A percentile compares a stretch with the other conserved stretches of the same genome.
Conservation (phyloP, 2,329 filamentous ascomycete species). For the Clarireedia hainanense region DNA sequence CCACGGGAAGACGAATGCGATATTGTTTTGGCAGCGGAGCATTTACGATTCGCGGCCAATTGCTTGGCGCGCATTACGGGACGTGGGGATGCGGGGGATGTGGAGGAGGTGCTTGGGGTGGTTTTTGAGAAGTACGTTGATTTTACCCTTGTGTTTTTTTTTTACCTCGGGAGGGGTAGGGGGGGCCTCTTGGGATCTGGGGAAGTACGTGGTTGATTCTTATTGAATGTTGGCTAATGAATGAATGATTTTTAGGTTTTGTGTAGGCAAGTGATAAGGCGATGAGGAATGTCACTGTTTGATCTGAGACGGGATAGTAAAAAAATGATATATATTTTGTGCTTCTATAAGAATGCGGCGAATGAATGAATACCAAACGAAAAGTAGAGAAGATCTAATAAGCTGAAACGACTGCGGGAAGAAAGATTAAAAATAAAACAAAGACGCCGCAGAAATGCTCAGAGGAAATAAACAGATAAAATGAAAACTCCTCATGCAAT, state of each 20-base stretch:
- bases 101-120: conserved; percentile 91
- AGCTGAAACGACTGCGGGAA: neutral
- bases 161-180: neutral
- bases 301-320: no score
- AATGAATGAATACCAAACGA: neutral
- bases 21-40: conserved; percentile 84
- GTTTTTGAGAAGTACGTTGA: conserved; percentile 81
- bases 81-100: conserved; percentile 74
- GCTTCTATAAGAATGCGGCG: no score
- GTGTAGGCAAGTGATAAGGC: conserved; percentile 24
- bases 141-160: neutral
- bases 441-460: neutral
- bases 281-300: neutral
- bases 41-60: conserved; percentile 72
- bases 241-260: conserved; percentile 20
- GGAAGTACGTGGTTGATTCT: neutral
- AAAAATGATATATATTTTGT: no score
- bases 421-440: neutral
- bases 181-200: no score
- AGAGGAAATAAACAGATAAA: neutral
- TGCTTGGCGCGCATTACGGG: conserved; percentile 84
- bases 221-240: neutral
- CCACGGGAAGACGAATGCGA: conserved; percentile 50
- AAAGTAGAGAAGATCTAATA: neutral
- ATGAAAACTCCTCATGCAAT: neutral